Conservation (phyloP, 1,284 basidiomycete species). For the Fistulina hepatica region DNA sequence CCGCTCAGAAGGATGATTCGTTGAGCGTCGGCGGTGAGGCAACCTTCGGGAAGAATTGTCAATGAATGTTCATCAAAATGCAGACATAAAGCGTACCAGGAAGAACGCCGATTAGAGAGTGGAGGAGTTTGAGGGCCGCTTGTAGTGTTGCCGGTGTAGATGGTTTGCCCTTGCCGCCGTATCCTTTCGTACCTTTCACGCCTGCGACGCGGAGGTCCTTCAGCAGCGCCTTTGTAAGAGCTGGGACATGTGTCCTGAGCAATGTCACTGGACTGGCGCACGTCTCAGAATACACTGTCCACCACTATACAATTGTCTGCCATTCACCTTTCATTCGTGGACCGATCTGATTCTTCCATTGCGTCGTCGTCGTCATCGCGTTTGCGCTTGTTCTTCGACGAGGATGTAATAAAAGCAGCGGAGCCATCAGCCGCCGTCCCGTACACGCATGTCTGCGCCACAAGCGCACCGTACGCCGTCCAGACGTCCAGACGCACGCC, state of each 20-base stretch:
- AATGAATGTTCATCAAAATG: no score
- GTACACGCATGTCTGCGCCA: conserved; percentile 77
- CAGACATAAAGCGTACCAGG: no score
- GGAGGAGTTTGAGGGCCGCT: conserved; percentile 73
- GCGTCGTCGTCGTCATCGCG: conserved; percentile 74
- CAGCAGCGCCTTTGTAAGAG: conserved; percentile 72
- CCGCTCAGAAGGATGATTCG: conserved; percentile 53
- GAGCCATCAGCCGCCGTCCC: conserved; percentile 21
- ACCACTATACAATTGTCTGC: no score
- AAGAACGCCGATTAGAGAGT: conserved; percentile 68
- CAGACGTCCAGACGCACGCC: conserved; percentile 93
- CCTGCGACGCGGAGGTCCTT: no score
- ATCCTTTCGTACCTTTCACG: no score
- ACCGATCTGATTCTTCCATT: no score
- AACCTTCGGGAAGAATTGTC: no score
- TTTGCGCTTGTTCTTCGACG: conserved; percentile 73
- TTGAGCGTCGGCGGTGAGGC: conserved; percentile 61
- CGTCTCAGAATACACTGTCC: neutral
- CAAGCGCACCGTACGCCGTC: conserved; percentile 70
- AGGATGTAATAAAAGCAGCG: no score
- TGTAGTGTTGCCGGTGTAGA: conserved; percentile 73
- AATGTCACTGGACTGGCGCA: conserved; percentile 40
- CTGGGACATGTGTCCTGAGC: conserved; percentile 66
- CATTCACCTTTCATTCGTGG: no score
- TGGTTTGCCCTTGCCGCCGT: conserved; percentile 71